Evolutionary conservation across 2,329 filamentous ascomycete species (phyloP), one percentile per base, ranked within the genome.

Genomic region (Trichoderma arundinaceum): DNA sequence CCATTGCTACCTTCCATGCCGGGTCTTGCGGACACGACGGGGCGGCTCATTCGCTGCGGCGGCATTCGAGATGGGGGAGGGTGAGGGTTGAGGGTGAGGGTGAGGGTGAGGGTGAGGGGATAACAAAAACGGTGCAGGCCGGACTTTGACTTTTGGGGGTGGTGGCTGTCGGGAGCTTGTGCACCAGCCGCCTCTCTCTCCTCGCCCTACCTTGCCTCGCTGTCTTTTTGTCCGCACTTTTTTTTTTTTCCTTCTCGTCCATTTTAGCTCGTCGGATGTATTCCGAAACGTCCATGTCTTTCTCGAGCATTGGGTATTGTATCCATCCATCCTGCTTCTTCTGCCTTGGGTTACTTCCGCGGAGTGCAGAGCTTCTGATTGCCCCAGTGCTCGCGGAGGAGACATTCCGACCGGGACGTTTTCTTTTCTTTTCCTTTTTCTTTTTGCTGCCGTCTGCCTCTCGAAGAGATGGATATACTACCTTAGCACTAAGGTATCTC

Each of bases 1-100:
- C 39, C 38, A 35, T 19, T 66, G 57, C 48, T 22, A 66, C 64
- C 64, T 66, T 66, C 64, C 64, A 61, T 61, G 57, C 64, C 64
- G 64, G 49, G 64, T 15, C 41, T 28, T 51, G 10, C 22, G 19
- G 10, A 19, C 53, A 7, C 35, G 54, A 58, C 54, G 46, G 54
- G 54, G 54, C 41, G 54, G 41, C 43, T 13, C 6, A 46, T 46
- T 61, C 19, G 58, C 12, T 13, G 35, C 9, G 4, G 19, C 46
- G 44, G 35, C 35, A 41, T 39, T 12, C 12, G 46, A 52, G 17
- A 53, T 32, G 59, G 49, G 38, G 38, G 46, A 12, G 41, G 19
- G 22, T 12, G 58, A 33, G 10, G 22, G 43, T 46, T 46, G n/a
- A n/a, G 41, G 41, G 8, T 44, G 41, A n/a, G 7, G 41, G 1